These are phyloP conservation scores for Diaporthe amygdali DNA, from an alignment of 2,329 filamentous ascomycete genomes.

Conservation along the genomic window DNA sequence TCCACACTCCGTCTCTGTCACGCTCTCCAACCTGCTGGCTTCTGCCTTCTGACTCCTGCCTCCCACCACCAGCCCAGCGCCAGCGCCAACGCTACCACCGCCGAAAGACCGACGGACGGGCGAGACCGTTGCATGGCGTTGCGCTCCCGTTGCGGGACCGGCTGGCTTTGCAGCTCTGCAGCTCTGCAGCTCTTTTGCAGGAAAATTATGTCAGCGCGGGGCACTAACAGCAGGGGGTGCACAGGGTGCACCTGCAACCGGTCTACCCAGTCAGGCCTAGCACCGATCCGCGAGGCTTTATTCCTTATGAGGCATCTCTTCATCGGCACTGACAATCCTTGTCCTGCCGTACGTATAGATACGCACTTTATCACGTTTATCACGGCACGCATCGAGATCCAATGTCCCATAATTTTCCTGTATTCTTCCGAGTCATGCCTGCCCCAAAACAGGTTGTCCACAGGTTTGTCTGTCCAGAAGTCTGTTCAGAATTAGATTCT, in stretches of 20 bases:
- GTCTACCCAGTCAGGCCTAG: constrained; percentile 60
- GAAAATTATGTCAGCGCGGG: constrained; percentile 19
- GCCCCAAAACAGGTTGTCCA: not conserved
- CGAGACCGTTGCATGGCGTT: constrained; percentile 10
- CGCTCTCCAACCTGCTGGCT: not conserved
- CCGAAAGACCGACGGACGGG: constrained; percentile 6
- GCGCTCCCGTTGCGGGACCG: constrained; percentile 16
- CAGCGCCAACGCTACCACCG: not conserved
- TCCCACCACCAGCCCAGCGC: not conserved
- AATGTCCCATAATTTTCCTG: not conserved
- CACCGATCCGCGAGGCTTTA: not conserved
- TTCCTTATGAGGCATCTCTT: not conserved
- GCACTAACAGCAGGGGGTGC: not conserved
- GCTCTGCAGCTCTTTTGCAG: not conserved
- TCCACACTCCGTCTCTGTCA: not conserved
- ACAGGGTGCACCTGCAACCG: constrained; percentile 44
- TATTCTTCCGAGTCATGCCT: not conserved
- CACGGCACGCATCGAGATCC: not conserved
- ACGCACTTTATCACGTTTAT: too few species aligned
- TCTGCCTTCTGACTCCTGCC: too few species aligned
- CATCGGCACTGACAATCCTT: constrained; percentile 51
- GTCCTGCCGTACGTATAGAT: too few species aligned
- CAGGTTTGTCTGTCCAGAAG: too few species aligned
- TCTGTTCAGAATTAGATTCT: too few species aligned
- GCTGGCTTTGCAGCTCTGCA: not conserved